Evolutionary conservation across 192 early-diverging fungal genomes (phyloP), one percentile per base, ranked within the genome.

Genomic region (Powellomyces hirtus): DNA sequence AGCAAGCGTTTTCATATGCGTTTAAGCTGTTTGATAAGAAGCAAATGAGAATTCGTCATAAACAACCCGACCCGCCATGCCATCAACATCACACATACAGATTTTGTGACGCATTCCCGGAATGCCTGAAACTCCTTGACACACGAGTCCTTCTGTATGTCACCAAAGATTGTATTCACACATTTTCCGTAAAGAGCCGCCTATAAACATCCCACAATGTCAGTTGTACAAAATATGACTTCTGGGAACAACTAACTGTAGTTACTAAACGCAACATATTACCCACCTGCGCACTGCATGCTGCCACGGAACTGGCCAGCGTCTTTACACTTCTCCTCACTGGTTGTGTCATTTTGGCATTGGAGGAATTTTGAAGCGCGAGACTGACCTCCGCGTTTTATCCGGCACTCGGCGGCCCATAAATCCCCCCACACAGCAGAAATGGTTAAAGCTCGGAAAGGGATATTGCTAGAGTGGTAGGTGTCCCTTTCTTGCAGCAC

Each of bases 161-260:
- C 66, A n/a, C 38, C 66, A 56, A 74, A 74, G 33, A 74, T 30
- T 7, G 16, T 40, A 53, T 68, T 69, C 24, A 74, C 52, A 62
- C 73, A 74, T 35, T 51, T 6, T 30, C 73, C 73, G 56, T 74
- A 74, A 6, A 24, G 53, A 0, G 53, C 29, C 11, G 65, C 73
- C 73, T 74, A 42, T 27, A 36, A 22, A 53, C 24, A 24, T 8
- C 11, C 26, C 24, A 53, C 51, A 10, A 10, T 26, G 8, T 53
- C 51, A 13, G 40, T 18, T 42, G 40, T 42, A 13, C 18, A 13
- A 8, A 13, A 18, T 42, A 13, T 42, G 18, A 42, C 8, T 18
- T 42, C 40, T 18, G 40, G 40, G 40, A 18, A 11, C 40, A 42
- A 8, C 40, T 11, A 18, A 42, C 10, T 8, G 18, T 42, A 11